A percentile compares a stretch with the other conserved stretches of the same genome.
Evolutionary conservation across 2,329 filamentous ascomycete species (phyloP).

Genomic region (Didymella pomorum): DNA sequence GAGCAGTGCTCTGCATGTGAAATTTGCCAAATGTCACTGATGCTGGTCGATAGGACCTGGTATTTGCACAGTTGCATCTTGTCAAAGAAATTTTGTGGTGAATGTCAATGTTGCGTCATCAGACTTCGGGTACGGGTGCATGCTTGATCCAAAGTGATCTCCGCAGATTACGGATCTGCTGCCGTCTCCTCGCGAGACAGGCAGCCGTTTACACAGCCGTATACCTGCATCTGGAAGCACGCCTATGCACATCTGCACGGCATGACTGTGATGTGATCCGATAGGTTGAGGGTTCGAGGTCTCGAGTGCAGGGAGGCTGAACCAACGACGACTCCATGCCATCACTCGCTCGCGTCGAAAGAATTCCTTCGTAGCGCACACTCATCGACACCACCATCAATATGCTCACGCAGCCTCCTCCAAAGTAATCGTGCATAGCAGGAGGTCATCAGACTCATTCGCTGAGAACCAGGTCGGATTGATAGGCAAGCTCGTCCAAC

Average conservation of each 20-base stretch:
- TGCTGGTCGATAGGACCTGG: slow-evolving; percentile 3
- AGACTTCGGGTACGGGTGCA: slow-evolving; percentile 30
- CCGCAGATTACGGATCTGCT: slow-evolving; percentile 42
- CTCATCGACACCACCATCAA: background rate
- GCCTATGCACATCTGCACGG: slow-evolving; percentile 29
- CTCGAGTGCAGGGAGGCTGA: slow-evolving; percentile 12
- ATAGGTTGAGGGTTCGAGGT: slow-evolving; percentile 19
- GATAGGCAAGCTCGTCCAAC: background rate
- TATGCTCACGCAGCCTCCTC: background rate
- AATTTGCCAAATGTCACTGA: background rate
- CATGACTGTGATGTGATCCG: slow-evolving; percentile 26
- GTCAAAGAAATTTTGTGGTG: slow-evolving; percentile 21
- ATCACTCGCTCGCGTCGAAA: slow-evolving; percentile 5
- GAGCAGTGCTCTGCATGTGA: background rate
- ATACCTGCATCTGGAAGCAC: slow-evolving; percentile 29
- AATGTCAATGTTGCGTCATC: slow-evolving; percentile 39
- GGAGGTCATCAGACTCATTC: background rate
- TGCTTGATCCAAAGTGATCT: slow-evolving; percentile 32
- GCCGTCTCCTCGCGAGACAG: slow-evolving; percentile 45
- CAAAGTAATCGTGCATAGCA: background rate
- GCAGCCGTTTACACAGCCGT: slow-evolving; percentile 31
- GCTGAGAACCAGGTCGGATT: background rate
- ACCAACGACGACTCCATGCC: slow-evolving; percentile 11
- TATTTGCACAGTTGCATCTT: slow-evolving; percentile 22
- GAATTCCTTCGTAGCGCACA: background rate